Percentiles rank a stretch among this genome's conserved stretches.
Conservation (phyloP, 2,329 filamentous ascomycete species). For the Penicillium sp. region DNA sequence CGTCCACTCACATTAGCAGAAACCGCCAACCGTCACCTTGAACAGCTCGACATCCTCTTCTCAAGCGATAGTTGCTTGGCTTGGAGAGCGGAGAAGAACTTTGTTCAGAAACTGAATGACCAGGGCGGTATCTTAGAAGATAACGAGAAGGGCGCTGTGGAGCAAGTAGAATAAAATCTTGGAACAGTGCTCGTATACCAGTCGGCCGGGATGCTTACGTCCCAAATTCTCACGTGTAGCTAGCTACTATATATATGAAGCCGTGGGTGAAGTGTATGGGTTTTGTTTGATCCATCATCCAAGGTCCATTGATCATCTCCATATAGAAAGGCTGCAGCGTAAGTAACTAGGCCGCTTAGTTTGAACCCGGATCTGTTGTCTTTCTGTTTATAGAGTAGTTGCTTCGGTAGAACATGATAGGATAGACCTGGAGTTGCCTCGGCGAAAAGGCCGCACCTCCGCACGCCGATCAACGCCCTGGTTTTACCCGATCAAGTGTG, state of each 20-base stretch:
- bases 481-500: slow-evolving; percentile 5
- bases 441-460: slow-evolving; percentile 9
- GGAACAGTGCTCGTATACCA: background rate
- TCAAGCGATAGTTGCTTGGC: slow-evolving; percentile 23
- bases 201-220: background rate
- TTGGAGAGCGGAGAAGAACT: slow-evolving; percentile 24
- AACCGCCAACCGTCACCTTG: slow-evolving; percentile 25
- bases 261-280: too few species aligned
- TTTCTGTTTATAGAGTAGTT: too few species aligned
- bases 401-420: background rate
- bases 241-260: too few species aligned
- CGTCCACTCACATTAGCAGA: slow-evolving; percentile 7
- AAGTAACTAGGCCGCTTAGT: too few species aligned
- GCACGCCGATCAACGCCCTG: slow-evolving; percentile 10
- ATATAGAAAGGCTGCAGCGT: too few species aligned
- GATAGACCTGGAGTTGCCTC: background rate
- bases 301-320: too few species aligned
- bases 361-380: too few species aligned
- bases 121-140: slow-evolving; percentile 3
- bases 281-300: too few species aligned
- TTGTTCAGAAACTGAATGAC: slow-evolving; percentile 11
- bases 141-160: slow-evolving; percentile 2
- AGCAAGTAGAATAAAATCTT: slow-evolving; percentile 5
- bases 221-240: too few species aligned
- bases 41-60: slow-evolving; percentile 27